These are phyloP conservation scores for Saccharomycopsis javanensis DNA, from an alignment of 805 yeast genomes.

Conservation along the genomic window DNA sequence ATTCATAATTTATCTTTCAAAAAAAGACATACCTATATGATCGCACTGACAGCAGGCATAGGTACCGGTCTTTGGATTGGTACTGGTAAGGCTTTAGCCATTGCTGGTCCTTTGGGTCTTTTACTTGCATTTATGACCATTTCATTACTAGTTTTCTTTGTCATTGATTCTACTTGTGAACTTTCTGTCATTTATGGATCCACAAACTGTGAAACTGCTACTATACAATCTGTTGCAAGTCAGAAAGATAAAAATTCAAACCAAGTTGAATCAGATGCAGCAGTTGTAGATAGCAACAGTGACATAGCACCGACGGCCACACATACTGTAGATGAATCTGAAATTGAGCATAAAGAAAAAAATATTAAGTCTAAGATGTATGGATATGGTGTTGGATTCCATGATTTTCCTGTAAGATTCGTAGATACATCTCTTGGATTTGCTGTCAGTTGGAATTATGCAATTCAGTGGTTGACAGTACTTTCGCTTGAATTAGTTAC, in stretches of 20 bases:
- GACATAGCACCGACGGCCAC: not conserved
- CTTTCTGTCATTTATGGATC: slow-evolving; percentile 31
- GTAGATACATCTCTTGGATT: slow-evolving; percentile 52
- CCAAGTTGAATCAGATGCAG: not conserved
- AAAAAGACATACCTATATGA: slow-evolving; percentile 49
- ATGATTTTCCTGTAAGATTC: slow-evolving; percentile 14
- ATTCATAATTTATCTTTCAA: not conserved
- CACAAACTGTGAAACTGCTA: slow-evolving; percentile 43
- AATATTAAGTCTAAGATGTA: not conserved
- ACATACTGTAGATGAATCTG: not conserved
- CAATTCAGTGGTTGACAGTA: slow-evolving; percentile 46
- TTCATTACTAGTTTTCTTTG: slow-evolving; percentile 47
- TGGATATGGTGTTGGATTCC: not conserved
- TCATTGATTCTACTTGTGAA: slow-evolving; percentile 56
- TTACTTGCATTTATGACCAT: slow-evolving; percentile 49
- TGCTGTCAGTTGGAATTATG: slow-evolving; percentile 54
- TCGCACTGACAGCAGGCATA: slow-evolving; percentile 76
- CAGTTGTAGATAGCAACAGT: too few relatives aligned
- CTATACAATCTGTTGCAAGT: slow-evolving; percentile 38
- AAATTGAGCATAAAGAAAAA: too few relatives aligned
- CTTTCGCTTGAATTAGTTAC: slow-evolving; percentile 25
- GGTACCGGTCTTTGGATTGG: slow-evolving; percentile 68
- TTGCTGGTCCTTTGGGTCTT: slow-evolving; percentile 39
- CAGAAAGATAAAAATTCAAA: not conserved
- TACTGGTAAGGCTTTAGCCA: slow-evolving; percentile 37